Percentiles rank a stretch among this genome's conserved stretches.
phyloP scores from a whole-genome alignment of 2,329 filamentous ascomycete species.

The Phoma sp. region DNA sequence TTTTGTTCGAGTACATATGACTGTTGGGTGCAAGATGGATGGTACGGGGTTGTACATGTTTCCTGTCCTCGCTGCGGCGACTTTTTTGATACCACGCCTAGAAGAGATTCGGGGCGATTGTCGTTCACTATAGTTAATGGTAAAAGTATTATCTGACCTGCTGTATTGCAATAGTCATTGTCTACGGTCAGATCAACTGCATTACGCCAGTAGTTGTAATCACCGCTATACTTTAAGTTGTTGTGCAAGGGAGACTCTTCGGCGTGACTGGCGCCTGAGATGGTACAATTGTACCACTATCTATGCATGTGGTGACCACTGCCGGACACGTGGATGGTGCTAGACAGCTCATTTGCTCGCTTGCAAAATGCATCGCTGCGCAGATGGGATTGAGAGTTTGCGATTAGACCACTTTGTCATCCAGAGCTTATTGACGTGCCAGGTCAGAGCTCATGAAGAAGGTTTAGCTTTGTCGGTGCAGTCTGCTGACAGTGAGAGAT shows the following conservation, averaged over 20 bases:
- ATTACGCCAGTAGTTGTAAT: too few relatives aligned
- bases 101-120: neutral
- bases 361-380: neutral
- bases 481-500: neutral
- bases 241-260: too few relatives aligned
- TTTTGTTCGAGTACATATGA: slow-evolving; percentile 2
- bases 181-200: too few relatives aligned
- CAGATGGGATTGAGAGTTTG: neutral
- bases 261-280: too few relatives aligned
- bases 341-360: neutral
- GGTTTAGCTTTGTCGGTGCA: neutral
- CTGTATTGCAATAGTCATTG: too few relatives aligned
- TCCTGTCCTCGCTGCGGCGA: slow-evolving; percentile 8
- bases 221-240: too few relatives aligned
- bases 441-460: neutral
- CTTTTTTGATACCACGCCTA: slow-evolving; percentile 12
- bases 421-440: too few relatives aligned
- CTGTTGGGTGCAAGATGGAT: neutral
- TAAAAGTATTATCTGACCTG: too few relatives aligned
- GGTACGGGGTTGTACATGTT: neutral
- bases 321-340: neutral
- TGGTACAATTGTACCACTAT: neutral
- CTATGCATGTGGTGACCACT: neutral
- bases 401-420: neutral
- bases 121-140: slow-evolving; percentile 3